phyloP scores from a whole-genome alignment of 1,284 basidiomycete genomes.

The Wolfiporia cocos region DNA sequence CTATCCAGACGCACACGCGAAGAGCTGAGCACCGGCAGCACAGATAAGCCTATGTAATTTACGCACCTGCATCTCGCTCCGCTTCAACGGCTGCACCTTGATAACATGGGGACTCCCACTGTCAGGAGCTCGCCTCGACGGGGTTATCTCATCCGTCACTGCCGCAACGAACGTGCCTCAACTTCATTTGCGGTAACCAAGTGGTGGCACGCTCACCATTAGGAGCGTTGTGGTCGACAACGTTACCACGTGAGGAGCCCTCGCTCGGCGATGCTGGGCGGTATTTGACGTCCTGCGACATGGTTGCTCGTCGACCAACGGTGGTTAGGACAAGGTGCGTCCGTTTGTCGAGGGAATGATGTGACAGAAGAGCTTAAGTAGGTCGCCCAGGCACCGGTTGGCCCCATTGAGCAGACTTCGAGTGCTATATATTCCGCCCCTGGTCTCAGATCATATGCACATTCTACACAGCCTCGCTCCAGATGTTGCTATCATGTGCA shows the following conservation, averaged over 20 bases:
- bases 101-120: constrained; percentile 33
- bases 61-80: constrained; percentile 78
- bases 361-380: no score
- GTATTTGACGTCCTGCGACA: constrained; percentile 20
- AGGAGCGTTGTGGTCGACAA: constrained; percentile 72
- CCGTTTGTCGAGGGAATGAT: no score
- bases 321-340: no score
- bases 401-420: no score
- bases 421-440: no score
- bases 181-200: background rate
- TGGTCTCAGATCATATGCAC: no score
- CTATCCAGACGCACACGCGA: constrained; percentile 27
- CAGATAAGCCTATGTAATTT: constrained; percentile 16
- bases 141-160: constrained; percentile 15
- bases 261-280: constrained; percentile 20
- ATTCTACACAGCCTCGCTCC: no score
- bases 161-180: constrained; percentile 3
- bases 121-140: constrained; percentile 50
- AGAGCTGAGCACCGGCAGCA: constrained; percentile 5
- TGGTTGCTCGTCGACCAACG: no score
- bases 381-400: no score
- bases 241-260: constrained; percentile 46
- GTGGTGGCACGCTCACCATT: constrained; percentile 51
- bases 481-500: no score
- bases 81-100: constrained; percentile 75